These are phyloP conservation scores for Racocetra persica DNA, from an alignment of 371 early-diverging fungal species.

Conservation along the genomic window DNA sequence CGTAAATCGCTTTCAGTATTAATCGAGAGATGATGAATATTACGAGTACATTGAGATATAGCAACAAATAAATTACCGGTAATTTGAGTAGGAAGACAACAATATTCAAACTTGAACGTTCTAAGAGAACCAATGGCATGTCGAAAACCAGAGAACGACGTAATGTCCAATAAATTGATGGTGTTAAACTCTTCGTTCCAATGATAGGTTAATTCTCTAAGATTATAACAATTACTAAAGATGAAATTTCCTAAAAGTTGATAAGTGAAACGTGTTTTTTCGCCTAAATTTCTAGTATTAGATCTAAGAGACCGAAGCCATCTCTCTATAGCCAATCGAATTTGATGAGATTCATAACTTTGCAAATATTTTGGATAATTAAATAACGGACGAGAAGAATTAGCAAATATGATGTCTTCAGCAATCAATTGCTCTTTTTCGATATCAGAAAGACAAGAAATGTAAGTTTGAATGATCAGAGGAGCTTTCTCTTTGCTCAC, in stretches of 20 bases:
- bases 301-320: neutral
- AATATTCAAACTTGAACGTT: neutral
- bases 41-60: neutral
- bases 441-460: neutral
- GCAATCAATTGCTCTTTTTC: neutral
- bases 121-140: neutral
- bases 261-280: neutral
- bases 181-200: neutral
- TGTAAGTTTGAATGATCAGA: neutral
- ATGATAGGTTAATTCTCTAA: neutral
- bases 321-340: neutral
- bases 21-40: neutral
- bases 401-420: slow-evolving; percentile 6
- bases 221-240: slow-evolving; percentile 3
- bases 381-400: slow-evolving; percentile 2
- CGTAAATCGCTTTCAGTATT: neutral
- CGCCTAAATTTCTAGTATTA: neutral
- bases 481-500: neutral
- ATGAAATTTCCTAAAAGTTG: neutral
- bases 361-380: slow-evolving; percentile 32
- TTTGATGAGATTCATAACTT: slow-evolving; percentile 3
- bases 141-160: neutral
- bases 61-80: neutral
- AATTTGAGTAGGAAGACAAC: neutral
- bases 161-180: neutral